A percentile compares a stretch with the other conserved stretches of the same genome.
These are phyloP conservation scores for Psidium friedrichsthalianum DNA, from an alignment of 345 rosid genomes.

Conservation along the genomic window DNA sequence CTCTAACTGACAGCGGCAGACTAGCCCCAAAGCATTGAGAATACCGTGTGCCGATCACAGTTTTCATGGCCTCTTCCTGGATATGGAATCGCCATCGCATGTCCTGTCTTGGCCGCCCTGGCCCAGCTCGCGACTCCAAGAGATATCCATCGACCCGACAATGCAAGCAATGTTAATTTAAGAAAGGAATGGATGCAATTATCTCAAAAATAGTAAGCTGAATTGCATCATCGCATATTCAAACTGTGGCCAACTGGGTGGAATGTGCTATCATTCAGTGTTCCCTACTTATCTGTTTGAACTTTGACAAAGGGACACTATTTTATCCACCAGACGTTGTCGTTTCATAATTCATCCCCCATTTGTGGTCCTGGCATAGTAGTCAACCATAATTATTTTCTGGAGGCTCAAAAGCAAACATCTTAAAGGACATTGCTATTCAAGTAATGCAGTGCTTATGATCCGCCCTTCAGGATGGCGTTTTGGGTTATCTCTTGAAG, in stretches of 20 bases:
- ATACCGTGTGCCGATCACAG: too few species aligned
- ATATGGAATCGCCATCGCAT: neutral
- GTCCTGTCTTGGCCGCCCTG: neutral
- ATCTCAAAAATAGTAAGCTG: neutral
- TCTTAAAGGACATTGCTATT: too few species aligned
- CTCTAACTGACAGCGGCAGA: too few species aligned
- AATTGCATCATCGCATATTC: neutral
- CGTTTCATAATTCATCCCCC: neutral
- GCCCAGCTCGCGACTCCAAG: neutral
- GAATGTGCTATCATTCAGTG: neutral
- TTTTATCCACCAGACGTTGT: neutral
- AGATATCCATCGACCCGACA: neutral
- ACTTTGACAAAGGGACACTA: neutral
- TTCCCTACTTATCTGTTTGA: neutral
- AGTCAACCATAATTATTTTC: neutral
- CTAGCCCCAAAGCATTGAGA: too few species aligned
- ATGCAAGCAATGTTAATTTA: neutral
- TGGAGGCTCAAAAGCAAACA: too few species aligned
- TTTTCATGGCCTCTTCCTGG: too few species aligned
- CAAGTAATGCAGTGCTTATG: neutral
- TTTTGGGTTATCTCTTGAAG: slow-evolving; percentile 1
- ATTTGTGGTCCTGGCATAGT: neutral
- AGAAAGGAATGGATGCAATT: neutral
- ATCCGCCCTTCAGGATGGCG: slow-evolving; percentile 14
- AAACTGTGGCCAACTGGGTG: neutral